Evolutionary conservation across 495 filamentous ascomycete species (phyloP).

Genomic region (Aspergillus sclerotiicarbonarius): DNA sequence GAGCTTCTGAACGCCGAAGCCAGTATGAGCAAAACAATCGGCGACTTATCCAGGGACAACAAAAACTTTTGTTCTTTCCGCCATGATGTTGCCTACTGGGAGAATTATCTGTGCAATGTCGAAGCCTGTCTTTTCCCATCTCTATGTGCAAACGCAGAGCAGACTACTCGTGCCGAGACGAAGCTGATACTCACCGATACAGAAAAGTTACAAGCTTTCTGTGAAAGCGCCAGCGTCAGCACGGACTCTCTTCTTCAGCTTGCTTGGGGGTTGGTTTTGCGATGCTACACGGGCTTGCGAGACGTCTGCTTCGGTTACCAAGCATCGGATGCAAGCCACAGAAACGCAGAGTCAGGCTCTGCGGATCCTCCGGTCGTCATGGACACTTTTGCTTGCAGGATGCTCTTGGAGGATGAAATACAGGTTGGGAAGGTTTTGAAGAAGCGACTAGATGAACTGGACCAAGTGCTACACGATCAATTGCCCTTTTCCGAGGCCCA

Average conservation of each 20-base stretch:
- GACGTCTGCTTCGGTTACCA: conserved; percentile 56
- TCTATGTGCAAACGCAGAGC: conserved; percentile 21
- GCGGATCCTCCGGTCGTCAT: conserved; percentile 5
- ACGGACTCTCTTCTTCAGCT: conserved; percentile 40
- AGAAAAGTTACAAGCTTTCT: conserved; percentile 32
- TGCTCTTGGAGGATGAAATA: conserved; percentile 35
- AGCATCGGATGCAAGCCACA: conserved; percentile 23
- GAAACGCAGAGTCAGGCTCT: conserved; percentile 13
- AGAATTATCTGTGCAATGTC: conserved; percentile 45
- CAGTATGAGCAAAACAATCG: background rate
- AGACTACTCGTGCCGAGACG: conserved; percentile 7
- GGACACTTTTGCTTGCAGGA: conserved; percentile 30
- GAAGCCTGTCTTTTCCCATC: conserved; percentile 55
- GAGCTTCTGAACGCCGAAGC: background rate
- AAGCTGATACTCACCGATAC: conserved; percentile 12
- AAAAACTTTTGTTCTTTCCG: conserved; percentile 6
- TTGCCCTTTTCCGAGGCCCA: conserved; percentile 40
- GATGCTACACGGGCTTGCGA: conserved; percentile 50
- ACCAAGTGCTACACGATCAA: conserved; percentile 34
- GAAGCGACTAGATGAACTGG: conserved; percentile 32
- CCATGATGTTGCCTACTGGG: conserved; percentile 48
- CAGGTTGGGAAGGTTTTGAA: conserved; percentile 35
- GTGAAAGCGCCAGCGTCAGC: conserved; percentile 28
- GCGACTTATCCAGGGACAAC: background rate
- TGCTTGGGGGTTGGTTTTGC: conserved; percentile 55